Evolutionary conservation across 306 rosid species (phyloP).

Genomic region (Crataegus laevigata): DNA sequence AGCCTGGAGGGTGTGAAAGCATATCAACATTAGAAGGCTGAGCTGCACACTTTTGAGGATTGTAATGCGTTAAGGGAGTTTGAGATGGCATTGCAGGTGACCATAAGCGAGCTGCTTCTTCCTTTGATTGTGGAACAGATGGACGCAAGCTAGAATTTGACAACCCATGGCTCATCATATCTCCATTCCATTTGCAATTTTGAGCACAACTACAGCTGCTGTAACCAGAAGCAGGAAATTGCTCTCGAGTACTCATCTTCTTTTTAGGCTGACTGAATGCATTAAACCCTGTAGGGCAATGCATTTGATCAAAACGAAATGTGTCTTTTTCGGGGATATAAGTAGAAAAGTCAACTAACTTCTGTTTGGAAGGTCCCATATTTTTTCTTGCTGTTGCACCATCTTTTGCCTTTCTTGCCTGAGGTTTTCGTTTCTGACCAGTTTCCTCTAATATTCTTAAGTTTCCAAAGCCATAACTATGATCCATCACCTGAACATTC

Average conservation of each 20-base stretch:
- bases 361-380: conserved; percentile 44
- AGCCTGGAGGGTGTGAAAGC: conserved; percentile 30
- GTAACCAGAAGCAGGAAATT: conserved; percentile 43
- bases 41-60: conserved; percentile 44
- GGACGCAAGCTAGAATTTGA: conserved; percentile 44
- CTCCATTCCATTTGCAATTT: conserved; percentile 43
- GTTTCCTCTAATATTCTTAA: conserved; percentile 32
- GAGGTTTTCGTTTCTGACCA: conserved; percentile 36
- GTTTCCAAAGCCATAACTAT: conserved; percentile 31
- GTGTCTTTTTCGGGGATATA: conserved; percentile 29
- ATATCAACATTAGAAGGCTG: conserved; percentile 39
- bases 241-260: conserved; percentile 42
- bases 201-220: conserved; percentile 41
- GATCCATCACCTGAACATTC: conserved; percentile 34
- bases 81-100: conserved; percentile 42
- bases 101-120: conserved; percentile 62
- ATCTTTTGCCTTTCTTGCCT: conserved; percentile 37
- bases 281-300: conserved; percentile 26
- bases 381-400: conserved; percentile 33
- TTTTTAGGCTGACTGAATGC: conserved; percentile 49
- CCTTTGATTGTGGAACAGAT: conserved; percentile 41
- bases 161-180: conserved; percentile 38
- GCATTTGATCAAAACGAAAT: conserved; percentile 43
- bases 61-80: conserved; percentile 33
- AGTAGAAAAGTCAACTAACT: conserved; percentile 41